Base-by-base conservation (phyloP, 2,329 filamentous ascomycete species). In the Balansia obtecta region DNA sequence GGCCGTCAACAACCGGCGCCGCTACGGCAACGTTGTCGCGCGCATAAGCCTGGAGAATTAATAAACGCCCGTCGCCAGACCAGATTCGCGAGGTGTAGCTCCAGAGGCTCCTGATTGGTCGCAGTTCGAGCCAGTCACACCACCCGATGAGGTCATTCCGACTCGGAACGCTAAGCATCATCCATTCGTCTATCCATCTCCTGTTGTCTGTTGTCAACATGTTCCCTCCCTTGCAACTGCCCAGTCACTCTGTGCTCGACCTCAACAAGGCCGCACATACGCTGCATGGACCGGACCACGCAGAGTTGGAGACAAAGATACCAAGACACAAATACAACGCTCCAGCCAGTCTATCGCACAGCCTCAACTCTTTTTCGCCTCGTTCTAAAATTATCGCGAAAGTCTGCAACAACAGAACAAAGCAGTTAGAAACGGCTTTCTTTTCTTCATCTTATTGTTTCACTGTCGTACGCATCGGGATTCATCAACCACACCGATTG, bases 141-240 rank as follows among this genome's bases (percentile, higher is more conserved):
- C 48, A 42, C 46, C 51, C 39, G 34, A 20, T 53, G 48, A 53
- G 51, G 51, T 53, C 51, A 53, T n/a, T n/a, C n/a, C n/a, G n/a
- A n/a, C n/a, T n/a, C n/a, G n/a, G n/a, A n/a, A n/a, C n/a, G n/a
- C n/a, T n/a, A n/a, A n/a, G n/a, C n/a, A n/a, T n/a, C n/a, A n/a
- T n/a, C n/a, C n/a, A n/a, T n/a, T n/a, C n/a, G n/a, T n/a, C n/a
- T n/a, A n/a, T 53, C 38, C 45, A 52, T 47, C 38, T 16, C n/a
- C 40, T 16, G 15, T 32, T 20, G 40, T 10, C 27, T 27, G 27
- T 27, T 27, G 27, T 5, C 1, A 27, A 8, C 27, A 1, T 27
- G 32, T n/a, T 22, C 16, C 45, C 13, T 2, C 39, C 44, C 33
- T 49, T 45, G 41, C 48, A 45, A 50, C 51, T 53, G 51, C 51